These are phyloP conservation scores for Rheum nobile DNA, from an alignment of 148 eudicot genomes.

Conservation along the genomic window DNA sequence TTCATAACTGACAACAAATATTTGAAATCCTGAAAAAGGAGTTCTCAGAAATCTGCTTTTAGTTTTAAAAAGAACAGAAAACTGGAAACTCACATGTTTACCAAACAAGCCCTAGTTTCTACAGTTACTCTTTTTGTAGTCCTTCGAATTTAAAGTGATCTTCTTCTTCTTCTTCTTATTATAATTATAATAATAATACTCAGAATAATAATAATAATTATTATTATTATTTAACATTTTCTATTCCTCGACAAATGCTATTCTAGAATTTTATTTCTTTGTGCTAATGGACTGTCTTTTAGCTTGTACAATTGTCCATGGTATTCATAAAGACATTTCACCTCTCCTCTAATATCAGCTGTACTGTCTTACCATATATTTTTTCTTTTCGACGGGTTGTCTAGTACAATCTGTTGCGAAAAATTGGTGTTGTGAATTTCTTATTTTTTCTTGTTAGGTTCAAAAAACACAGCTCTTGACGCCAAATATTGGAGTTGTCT, in stretches of 20 bases:
- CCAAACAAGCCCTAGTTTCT: neutral
- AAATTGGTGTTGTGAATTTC: neutral
- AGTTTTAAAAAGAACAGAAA: no score
- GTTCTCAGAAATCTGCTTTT: no score
- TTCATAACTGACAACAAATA: no score
- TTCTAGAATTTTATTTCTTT: neutral
- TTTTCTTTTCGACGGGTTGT: neutral
- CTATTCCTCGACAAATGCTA: neutral
- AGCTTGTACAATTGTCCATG: neutral
- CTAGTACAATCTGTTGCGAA: neutral
- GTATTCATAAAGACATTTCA: neutral
- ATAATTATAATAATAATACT: no score
- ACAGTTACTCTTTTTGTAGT: neutral
- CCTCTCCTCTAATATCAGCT: neutral
- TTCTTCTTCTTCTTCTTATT: neutral
- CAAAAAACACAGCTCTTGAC: conserved; percentile 91
- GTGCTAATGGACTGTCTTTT: neutral
- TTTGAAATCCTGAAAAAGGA: no score
- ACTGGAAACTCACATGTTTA: no score
- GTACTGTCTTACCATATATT: neutral
- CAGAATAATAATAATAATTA: no score
- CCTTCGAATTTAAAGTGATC: no score
- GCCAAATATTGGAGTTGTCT: conserved; percentile 93
- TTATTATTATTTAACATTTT: neutral
- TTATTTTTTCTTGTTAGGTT: conserved; percentile 46